Percentiles rank a stretch among this genome's conserved stretches.
Conservation (phyloP, 495 filamentous ascomycete genomes). For the Tuber brumale region DNA sequence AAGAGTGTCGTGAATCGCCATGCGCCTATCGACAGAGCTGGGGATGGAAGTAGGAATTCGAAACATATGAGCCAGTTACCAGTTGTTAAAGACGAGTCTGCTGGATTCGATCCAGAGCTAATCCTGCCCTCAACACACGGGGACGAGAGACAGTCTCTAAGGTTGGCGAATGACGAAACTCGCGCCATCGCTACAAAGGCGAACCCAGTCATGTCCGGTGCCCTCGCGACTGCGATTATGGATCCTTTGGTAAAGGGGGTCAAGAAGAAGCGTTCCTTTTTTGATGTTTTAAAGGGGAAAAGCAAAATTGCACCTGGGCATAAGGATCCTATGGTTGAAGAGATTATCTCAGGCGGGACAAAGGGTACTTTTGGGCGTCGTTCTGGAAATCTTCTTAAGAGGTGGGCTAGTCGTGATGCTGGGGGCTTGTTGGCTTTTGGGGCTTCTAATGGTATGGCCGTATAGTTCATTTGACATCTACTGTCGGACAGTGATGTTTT, state of each 20-base stretch:
- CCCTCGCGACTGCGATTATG: not conserved
- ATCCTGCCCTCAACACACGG: not conserved
- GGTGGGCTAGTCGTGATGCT: slow-evolving; percentile 30
- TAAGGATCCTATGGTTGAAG: slow-evolving; percentile 4
- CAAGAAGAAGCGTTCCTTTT: slow-evolving; percentile 30
- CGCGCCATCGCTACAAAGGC: not conserved
- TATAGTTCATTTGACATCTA: not conserved
- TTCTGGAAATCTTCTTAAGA: slow-evolving; percentile 26
- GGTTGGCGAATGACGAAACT: not conserved
- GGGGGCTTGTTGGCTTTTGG: slow-evolving; percentile 3
- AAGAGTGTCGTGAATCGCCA: slow-evolving; percentile 6
- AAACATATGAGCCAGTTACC: not conserved
- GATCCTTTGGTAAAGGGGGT: slow-evolving; percentile 4
- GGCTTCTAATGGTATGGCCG: not conserved
- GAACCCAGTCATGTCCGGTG: not conserved
- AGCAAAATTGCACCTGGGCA: not conserved
- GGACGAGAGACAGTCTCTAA: not conserved
- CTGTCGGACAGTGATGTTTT: not conserved
- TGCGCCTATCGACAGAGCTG: not conserved
- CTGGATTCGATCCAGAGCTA: not conserved
- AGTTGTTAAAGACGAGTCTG: not conserved
- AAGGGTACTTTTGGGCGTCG: slow-evolving; percentile 31
- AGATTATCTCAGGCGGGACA: not conserved
- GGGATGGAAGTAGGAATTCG: not conserved
- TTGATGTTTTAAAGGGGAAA: slow-evolving; percentile 26